These are phyloP conservation scores for Rhynchosporium secalis DNA, from an alignment of 2,329 filamentous ascomycete species.

Conservation along the genomic window DNA sequence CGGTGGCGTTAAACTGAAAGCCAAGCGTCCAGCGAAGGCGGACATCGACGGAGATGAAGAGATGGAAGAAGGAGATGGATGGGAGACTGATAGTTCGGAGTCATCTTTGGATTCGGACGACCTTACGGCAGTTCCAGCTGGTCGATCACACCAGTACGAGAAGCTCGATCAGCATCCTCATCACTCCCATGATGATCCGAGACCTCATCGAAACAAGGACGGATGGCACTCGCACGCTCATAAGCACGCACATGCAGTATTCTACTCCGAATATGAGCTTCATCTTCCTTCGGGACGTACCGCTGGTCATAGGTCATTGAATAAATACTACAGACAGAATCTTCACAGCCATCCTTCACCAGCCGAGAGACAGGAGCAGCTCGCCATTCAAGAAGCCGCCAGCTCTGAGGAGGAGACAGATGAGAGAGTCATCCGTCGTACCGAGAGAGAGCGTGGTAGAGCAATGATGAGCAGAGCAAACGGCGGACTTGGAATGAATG, in stretches of 20 bases:
- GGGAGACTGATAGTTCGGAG: constrained; percentile 93
- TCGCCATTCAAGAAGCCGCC: constrained; percentile 57
- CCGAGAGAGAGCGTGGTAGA: constrained; percentile 48
- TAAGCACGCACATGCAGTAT: constrained; percentile 70
- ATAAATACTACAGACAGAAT: constrained; percentile 91
- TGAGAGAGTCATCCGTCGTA: constrained; percentile 42
- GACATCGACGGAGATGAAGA: constrained; percentile 56
- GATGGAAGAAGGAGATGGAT: constrained; percentile 69
- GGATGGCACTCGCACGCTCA: constrained; percentile 84
- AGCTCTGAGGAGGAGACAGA: constrained; percentile 47
- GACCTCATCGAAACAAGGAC: constrained; percentile 71
- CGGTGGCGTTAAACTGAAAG: constrained; percentile 69
- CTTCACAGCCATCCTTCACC: constrained; percentile 78
- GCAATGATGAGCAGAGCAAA: constrained; percentile 67
- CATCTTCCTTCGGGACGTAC: constrained; percentile 88
- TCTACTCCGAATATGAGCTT: constrained; percentile 90
- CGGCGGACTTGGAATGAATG: constrained; percentile 73
- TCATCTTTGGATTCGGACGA: constrained; percentile 87
- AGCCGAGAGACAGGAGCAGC: constrained; percentile 70
- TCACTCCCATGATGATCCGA: constrained; percentile 69
- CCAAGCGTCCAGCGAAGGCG: constrained; percentile 55
- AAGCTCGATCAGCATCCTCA: constrained; percentile 72
- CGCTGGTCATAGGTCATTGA: constrained; percentile 85
- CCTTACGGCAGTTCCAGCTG: constrained; percentile 75
- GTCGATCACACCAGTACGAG: constrained; percentile 71